Evolutionary conservation across 1,284 basidiomycete genomes (phyloP).

Genomic region (Sporisorium scitamineum): DNA sequence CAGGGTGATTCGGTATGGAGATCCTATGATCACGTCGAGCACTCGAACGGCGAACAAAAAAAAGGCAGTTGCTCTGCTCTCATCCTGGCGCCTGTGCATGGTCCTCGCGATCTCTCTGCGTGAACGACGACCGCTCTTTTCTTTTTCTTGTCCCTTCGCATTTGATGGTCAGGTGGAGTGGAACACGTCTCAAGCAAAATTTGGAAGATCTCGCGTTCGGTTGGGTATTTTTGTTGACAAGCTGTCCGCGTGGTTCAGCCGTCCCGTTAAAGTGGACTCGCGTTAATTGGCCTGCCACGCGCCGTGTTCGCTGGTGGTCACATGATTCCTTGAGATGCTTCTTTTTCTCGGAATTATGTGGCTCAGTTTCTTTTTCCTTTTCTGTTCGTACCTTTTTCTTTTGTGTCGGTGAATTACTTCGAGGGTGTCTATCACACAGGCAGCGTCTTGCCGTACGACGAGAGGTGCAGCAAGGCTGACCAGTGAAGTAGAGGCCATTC

Average conservation of each 20-base stretch:
- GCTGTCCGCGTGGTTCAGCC: conserved; percentile 25
- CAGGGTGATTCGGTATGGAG: too few relatives aligned
- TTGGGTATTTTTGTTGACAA: conserved; percentile 51
- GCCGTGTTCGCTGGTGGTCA: conserved; percentile 32
- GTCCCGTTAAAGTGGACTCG: conserved; percentile 39
- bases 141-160: conserved; percentile 5
- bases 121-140: background rate
- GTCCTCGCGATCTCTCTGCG: background rate
- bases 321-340: conserved; percentile 26
- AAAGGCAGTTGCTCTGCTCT: too few relatives aligned
- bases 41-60: background rate
- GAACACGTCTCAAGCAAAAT: conserved; percentile 31
- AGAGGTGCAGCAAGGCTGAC: too few relatives aligned
- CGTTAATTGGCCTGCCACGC: conserved; percentile 35
- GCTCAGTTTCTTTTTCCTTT: background rate
- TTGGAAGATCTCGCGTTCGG: conserved; percentile 34
- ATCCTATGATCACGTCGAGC: background rate
- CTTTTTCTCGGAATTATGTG: conserved; percentile 1
- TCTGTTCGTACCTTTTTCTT: background rate
- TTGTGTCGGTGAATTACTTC: background rate
- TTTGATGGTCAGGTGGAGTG: conserved; percentile 29
- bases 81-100: background rate
- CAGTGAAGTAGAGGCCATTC: too few relatives aligned
- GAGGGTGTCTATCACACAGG: too few relatives aligned
- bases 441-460: too few relatives aligned